phyloP scores from a whole-genome alignment of 192 early-diverging fungal species.

The Rhizophagus prolifer region DNA sequence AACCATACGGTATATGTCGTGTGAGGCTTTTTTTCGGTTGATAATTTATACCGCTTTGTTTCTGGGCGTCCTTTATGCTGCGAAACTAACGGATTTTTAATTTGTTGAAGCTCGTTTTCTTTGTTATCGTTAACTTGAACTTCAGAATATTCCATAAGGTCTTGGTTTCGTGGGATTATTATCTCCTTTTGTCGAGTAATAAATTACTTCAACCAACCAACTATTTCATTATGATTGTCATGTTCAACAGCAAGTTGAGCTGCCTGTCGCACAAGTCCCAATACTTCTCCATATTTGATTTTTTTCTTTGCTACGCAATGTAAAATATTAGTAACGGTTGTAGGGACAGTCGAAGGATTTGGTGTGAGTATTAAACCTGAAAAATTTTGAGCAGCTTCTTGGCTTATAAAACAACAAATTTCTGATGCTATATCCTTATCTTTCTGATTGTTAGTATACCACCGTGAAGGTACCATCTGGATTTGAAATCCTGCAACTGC shows the following conservation, averaged over 20 bases:
- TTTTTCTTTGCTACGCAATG: not conserved
- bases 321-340: not conserved
- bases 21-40: not conserved
- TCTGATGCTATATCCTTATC: not conserved
- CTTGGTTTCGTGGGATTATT: no score
- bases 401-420: no score
- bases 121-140: not conserved
- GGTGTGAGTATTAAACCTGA: no score
- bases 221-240: not conserved
- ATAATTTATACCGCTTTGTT: not conserved
- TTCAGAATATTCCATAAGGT: no score
- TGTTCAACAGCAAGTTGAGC: conserved; percentile 13
- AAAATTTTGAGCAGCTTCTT: no score
- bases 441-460: conserved; percentile 16
- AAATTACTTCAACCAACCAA: not conserved
- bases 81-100: conserved; percentile 4
- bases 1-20: no score
- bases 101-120: not conserved
- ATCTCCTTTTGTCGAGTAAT: not conserved
- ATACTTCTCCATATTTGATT: not conserved
- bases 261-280: not conserved
- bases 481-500: conserved; percentile 9
- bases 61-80: not conserved
- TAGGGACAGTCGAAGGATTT: no score
- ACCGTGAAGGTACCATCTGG: conserved; percentile 2